Evolutionary conservation across 116 monocot genomes (phyloP).

Genomic region (Cymodocea nodosa): DNA sequence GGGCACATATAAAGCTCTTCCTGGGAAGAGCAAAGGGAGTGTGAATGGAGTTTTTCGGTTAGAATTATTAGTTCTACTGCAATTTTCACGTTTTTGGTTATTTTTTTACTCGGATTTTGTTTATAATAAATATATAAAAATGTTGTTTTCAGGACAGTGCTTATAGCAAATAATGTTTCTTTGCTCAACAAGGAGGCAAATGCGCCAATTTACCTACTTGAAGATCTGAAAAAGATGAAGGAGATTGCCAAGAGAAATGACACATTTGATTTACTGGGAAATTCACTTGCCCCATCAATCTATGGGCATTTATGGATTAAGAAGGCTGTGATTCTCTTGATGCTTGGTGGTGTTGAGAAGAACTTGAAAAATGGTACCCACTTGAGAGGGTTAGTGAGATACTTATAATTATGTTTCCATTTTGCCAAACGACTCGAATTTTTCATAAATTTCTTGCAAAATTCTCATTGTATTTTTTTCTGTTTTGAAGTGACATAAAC

Average conservation of each 20-base stretch:
- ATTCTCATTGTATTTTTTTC: neutral
- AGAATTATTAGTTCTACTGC: neutral
- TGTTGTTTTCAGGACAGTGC: conserved; percentile 54
- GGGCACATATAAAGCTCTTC: conserved; percentile 83
- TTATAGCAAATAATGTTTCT: conserved; percentile 87
- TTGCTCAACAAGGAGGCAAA: conserved; percentile 94
- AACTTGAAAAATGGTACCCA: conserved; percentile 95
- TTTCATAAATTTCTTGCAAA: neutral
- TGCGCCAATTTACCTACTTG: conserved; percentile 61
- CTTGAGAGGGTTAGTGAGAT: conserved; percentile 61
- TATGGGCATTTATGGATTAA: conserved; percentile 96
- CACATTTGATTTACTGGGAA: conserved; percentile 69
- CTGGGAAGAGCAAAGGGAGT: conserved; percentile 90
- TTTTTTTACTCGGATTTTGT: too few relatives aligned
- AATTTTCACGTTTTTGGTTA: too few relatives aligned
- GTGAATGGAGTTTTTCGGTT: conserved; percentile 90
- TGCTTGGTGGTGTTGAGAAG: conserved; percentile 96
- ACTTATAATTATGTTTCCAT: neutral
- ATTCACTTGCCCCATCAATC: conserved; percentile 90
- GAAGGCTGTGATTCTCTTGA: conserved; percentile 83
- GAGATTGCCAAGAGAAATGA: conserved; percentile 79
- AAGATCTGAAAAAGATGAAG: conserved; percentile 74
- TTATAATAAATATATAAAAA: neutral
- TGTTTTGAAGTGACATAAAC: conserved; percentile 67
- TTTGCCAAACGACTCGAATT: neutral